phyloP scores from a whole-genome alignment of 345 rosid genomes.

The Euphorbia lathyris region DNA sequence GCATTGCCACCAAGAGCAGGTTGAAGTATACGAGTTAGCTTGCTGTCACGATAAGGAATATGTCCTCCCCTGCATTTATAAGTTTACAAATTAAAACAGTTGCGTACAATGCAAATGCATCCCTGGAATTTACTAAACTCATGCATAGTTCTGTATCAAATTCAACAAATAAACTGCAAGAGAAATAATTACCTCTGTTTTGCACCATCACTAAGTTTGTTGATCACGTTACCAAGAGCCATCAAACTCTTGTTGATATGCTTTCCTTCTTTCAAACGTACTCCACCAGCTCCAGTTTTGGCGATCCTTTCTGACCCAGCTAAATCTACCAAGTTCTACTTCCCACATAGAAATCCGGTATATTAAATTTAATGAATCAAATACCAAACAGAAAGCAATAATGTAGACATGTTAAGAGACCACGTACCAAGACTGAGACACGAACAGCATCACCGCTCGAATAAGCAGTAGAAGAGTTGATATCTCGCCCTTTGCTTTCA shows the following conservation, averaged over 20 bases:
- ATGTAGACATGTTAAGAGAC: background rate
- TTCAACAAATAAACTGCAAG: background rate
- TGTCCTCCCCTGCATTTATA: conserved; percentile 69
- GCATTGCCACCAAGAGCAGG: conserved; percentile 98
- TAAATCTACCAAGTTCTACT: conserved; percentile 87
- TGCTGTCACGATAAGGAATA: conserved; percentile 98
- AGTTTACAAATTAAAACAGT: conserved; percentile 11
- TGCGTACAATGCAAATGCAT: conserved; percentile 44
- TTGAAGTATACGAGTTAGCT: conserved; percentile 95
- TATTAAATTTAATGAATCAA: conserved; percentile 10
- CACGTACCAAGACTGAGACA: conserved; percentile 80
- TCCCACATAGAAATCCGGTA: conserved; percentile 17
- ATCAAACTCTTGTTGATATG: conserved; percentile 93
- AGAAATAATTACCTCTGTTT: conserved; percentile 60
- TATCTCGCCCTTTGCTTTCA: conserved; percentile 75
- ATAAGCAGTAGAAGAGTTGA: conserved; percentile 29
- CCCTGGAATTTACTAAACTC: conserved; percentile 40
- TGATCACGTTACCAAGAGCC: conserved; percentile 94
- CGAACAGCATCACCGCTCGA: conserved; percentile 66
- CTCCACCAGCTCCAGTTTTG: conserved; percentile 94
- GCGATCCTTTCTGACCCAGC: conserved; percentile 95
- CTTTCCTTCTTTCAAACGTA: conserved; percentile 89
- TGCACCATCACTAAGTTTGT: conserved; percentile 78
- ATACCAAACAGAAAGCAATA: background rate
- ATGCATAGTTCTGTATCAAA: background rate